Conservation (phyloP, 441 rosid species). For the Corymbia calophylla region DNA sequence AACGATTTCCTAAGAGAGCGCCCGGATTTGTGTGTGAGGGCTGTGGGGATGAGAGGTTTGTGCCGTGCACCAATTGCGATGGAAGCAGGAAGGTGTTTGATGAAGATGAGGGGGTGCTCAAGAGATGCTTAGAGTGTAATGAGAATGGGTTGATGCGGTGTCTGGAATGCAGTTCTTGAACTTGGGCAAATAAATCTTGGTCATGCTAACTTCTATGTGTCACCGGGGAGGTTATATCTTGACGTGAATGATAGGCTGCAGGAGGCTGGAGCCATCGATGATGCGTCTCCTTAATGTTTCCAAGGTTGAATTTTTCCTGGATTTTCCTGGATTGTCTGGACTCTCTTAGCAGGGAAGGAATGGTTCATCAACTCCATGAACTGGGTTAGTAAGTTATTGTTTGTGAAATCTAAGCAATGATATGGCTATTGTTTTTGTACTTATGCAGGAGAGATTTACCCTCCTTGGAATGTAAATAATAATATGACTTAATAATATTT, state of each 20-base stretch:
- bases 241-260: background rate
- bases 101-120: background rate
- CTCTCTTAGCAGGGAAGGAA: background rate
- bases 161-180: background rate
- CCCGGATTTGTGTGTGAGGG: background rate
- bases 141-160: constrained; percentile 7
- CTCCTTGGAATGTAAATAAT: background rate
- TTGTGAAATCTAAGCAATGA: background rate
- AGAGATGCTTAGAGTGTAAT: background rate
- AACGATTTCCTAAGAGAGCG: background rate
- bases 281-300: background rate
- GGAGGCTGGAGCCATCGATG: background rate
- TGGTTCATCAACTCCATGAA: background rate
- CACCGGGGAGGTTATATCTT: background rate
- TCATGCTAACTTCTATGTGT: background rate
- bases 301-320: background rate
- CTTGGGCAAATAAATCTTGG: background rate
- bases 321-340: background rate
- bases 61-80: constrained; percentile 1
- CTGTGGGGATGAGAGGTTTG: constrained; percentile 7
- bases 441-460: background rate
- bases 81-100: constrained; percentile 13
- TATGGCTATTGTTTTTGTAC: background rate
- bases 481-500: background rate
- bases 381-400: background rate